Conservation (phyloP, 371 early-diverging fungal genomes). For the Rhizopus arrhizus region DNA sequence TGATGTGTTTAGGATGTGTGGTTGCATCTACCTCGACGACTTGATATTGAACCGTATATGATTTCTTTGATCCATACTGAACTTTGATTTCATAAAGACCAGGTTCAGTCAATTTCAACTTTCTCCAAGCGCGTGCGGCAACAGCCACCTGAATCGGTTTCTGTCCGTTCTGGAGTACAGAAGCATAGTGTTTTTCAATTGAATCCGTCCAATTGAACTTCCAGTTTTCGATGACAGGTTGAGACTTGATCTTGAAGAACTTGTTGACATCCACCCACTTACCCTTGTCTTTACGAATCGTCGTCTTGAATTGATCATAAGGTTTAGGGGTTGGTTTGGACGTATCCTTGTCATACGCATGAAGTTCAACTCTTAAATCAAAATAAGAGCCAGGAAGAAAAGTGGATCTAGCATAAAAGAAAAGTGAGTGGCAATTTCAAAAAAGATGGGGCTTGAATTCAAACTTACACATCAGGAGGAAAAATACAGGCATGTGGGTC, state of each 20-base stretch:
- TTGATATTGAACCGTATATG: constrained; percentile 40
- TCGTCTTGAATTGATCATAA: constrained; percentile 44
- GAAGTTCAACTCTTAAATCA: constrained; percentile 63
- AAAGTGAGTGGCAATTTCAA: background rate
- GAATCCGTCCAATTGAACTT: constrained; percentile 56
- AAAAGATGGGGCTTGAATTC: no score
- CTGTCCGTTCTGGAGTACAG: constrained; percentile 33
- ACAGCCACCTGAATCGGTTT: constrained; percentile 55
- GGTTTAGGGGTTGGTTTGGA: constrained; percentile 42
- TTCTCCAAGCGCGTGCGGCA: constrained; percentile 60
- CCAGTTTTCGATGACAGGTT: constrained; percentile 53
- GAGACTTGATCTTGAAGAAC: constrained; percentile 39
- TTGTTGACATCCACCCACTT: constrained; percentile 47
- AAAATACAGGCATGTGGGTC: constrained; percentile 56
- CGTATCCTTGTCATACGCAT: constrained; percentile 52
- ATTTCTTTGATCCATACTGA: constrained; percentile 37
- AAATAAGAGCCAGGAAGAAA: constrained; percentile 61
- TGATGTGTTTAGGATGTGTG: background rate
- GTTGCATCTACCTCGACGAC: constrained; percentile 35
- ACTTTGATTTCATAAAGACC: constrained; percentile 60
- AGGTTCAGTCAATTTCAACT: constrained; percentile 54
- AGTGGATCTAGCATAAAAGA: constrained; percentile 48
- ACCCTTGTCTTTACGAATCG: constrained; percentile 49
- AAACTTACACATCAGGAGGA: constrained; percentile 58
- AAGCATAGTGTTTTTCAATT: constrained; percentile 47